phyloP scores from a whole-genome alignment of 1,284 basidiomycete genomes.

The Pulveroboletus sp. region DNA sequence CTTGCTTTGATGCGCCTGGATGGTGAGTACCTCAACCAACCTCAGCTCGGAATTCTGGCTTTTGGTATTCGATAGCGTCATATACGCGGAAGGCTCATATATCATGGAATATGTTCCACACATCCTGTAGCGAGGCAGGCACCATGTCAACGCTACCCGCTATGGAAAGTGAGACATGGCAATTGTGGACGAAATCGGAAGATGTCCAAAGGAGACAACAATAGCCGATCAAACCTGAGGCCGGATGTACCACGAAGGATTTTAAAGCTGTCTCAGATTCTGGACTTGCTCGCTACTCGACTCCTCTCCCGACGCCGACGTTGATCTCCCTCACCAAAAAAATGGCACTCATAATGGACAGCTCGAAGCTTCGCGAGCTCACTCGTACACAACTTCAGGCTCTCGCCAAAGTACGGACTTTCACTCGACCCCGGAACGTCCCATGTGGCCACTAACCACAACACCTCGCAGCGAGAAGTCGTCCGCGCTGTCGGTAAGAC shows the following conservation, averaged over 20 bases:
- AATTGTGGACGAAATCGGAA: too few species aligned
- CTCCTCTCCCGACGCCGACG: not conserved
- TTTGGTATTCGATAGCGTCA: not conserved
- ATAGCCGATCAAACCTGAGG: not conserved
- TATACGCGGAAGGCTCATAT: not conserved
- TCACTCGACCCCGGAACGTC: not conserved
- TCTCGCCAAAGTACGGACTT: conserved; percentile 24
- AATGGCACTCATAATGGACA: conserved; percentile 13
- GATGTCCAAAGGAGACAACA: not conserved
- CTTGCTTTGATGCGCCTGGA: not conserved
- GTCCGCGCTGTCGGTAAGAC: conserved; percentile 26
- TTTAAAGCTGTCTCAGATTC: not conserved
- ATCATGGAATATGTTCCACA: not conserved
- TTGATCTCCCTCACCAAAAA: not conserved
- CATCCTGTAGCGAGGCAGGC: not conserved
- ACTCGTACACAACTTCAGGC: conserved; percentile 23
- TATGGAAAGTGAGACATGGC: too few species aligned
- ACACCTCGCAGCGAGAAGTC: conserved; percentile 17
- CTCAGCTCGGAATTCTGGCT: not conserved
- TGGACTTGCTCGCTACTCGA: not conserved
- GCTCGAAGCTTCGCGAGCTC: conserved; percentile 19
- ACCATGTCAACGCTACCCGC: not conserved
- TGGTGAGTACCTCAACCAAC: not conserved
- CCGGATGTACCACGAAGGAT: not conserved
- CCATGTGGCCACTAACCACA: not conserved